Conservation (phyloP, 495 filamentous ascomycete genomes). For the Barbatosphaeria neglecta region DNA sequence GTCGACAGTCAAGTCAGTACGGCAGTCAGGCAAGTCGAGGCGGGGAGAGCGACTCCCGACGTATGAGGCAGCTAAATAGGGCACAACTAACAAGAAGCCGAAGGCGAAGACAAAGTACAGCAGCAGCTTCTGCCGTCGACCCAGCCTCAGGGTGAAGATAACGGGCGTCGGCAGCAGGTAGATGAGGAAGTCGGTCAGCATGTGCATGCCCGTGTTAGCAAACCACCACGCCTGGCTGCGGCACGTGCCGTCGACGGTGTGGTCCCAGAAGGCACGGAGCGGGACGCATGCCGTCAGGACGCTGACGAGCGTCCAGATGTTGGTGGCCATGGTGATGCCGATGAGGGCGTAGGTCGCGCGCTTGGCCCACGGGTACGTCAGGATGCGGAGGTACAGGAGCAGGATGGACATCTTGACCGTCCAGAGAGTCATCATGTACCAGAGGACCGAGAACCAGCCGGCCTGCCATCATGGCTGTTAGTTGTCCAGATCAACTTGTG, state of each 20-base stretch:
- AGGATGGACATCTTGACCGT: conserved; percentile 13
- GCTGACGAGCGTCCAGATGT: conserved; percentile 5
- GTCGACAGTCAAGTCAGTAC: neutral
- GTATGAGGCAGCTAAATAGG: too few relatives aligned
- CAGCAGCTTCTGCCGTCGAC: neutral
- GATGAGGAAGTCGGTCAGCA: neutral
- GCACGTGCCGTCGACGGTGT: neutral
- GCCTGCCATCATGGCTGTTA: conserved; percentile 4
- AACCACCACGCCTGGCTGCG: neutral
- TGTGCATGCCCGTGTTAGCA: neutral
- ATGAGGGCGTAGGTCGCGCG: neutral
- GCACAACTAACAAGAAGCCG: neutral
- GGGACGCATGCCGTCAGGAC: conserved; percentile 10
- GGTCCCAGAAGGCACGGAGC: conserved; percentile 10
- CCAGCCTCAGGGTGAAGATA: neutral
- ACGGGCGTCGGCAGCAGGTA: neutral
- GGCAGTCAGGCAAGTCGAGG: too few relatives aligned
- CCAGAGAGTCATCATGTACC: conserved; percentile 1
- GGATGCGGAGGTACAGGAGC: conserved; percentile 16
- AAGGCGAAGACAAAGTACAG: neutral
- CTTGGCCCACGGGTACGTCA: conserved; percentile 6
- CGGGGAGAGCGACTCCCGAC: too few relatives aligned
- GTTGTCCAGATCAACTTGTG: neutral
- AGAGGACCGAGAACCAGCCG: conserved; percentile 16
- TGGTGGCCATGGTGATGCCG: conserved; percentile 6